Evolutionary conservation across 2,329 filamentous ascomycete genomes (phyloP), one percentile per base, ranked within the genome.

Genomic region (Colletotrichum filicis): DNA sequence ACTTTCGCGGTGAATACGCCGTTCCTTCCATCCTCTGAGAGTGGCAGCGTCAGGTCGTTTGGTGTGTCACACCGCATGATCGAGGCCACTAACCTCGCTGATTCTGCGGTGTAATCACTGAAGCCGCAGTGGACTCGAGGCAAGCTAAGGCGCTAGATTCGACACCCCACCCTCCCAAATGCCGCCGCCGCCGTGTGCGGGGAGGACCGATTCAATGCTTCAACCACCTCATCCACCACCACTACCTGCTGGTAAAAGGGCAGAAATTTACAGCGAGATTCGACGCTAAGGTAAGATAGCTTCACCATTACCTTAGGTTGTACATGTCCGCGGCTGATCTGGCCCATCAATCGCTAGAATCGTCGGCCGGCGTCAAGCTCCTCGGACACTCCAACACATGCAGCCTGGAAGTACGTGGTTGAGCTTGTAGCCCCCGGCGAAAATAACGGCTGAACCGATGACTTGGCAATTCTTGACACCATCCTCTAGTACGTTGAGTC

Each of bases 281-380:
- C 24, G 26, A 32, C 19, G 42, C 59, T 49, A 24, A 32, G 26
- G 9, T 2, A 8, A 61, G 24, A 30, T 32, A 49, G 42, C 24
- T 28, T 24, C 37, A 19, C 22, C 2, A 32, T 32, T 32, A 32
- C 30, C 30, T 32, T 9, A 32, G 30, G 30, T 32, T 4, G 30
- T 1, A 32, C 11, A 32, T 11, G 30, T 32, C 37, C 37, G 37
- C 37, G 37, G 11, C 49, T 57, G 19, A n/a, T 28, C 68, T 57
- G 62, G 26, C 37, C 37, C 16, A 61, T 30, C 26, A 26, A n/a
- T 66, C 61, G 61, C 67, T 60, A 24, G 37, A 60, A 71, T 59
- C 16, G 42, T 55, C 62, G 55, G 68, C 32, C 24, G 56, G 37
- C 37, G 37, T 42, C 37, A 12, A 35, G 11, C 32, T 5, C 32